Percentiles rank a stretch among this genome's conserved stretches.
phyloP scores from a whole-genome alignment of 2,329 filamentous ascomycete species.

The Aspergillus brunneoviolaceus region DNA sequence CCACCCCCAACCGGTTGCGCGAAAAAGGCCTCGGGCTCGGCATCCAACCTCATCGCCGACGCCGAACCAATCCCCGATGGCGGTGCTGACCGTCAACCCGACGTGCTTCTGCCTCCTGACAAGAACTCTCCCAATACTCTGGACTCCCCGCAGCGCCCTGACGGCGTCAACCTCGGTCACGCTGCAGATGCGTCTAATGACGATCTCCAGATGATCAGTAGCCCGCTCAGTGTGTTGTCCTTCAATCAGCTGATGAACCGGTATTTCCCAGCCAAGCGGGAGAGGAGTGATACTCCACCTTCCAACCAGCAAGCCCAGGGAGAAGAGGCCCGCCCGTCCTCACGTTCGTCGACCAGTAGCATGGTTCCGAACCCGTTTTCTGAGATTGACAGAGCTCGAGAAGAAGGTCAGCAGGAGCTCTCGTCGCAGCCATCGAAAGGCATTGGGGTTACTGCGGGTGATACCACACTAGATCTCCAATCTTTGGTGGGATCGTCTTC shows the following conservation, averaged over 20 bases:
- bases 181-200: constrained; percentile 9
- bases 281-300: neutral
- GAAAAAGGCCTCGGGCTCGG: neutral
- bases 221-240: constrained; percentile 11
- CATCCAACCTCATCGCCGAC: neutral
- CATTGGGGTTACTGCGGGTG: neutral
- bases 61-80: constrained; percentile 3
- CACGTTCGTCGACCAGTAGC: constrained; percentile 10
- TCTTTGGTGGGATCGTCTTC: constrained; percentile 12
- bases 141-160: constrained; percentile 11
- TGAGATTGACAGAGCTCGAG: constrained; percentile 26
- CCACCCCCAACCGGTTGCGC: neutral
- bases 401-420: constrained; percentile 14
- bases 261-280: constrained; percentile 6
- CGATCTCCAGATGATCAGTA: constrained; percentile 18
- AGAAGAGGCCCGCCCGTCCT: constrained; percentile 1
- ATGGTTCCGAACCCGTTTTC: constrained; percentile 35
- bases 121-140: constrained; percentile 6
- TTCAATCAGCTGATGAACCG: constrained; percentile 12
- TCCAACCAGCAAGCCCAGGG: constrained; percentile 6
- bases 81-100: constrained; percentile 3
- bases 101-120: neutral
- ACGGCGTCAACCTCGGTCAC: constrained; percentile 1
- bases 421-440: constrained; percentile 5
- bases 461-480: constrained; percentile 6